A percentile compares a stretch with the other conserved stretches of the same genome.
These are phyloP conservation scores for Termitomyces titanicus DNA, from an alignment of 768 basidiomycete species.

Conservation along the genomic window DNA sequence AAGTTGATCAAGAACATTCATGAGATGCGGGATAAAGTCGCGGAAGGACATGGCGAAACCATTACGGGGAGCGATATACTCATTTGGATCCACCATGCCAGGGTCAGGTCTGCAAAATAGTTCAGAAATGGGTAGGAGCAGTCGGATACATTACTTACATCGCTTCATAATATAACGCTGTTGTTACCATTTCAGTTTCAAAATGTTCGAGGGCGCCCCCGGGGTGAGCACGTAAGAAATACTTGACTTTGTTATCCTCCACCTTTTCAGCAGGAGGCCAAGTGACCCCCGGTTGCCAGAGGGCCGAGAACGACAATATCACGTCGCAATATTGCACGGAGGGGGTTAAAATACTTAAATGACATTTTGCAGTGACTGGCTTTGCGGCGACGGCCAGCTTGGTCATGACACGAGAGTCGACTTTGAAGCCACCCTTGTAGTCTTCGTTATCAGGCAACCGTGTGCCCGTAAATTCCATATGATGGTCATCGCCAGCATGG, in stretches of 20 bases:
- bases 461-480: constrained; percentile 81
- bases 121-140: background rate
- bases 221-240: constrained; percentile 78
- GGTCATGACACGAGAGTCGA: constrained; percentile 74
- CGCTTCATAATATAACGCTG: constrained; percentile 83
- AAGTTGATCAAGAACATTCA: constrained; percentile 79
- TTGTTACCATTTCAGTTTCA: constrained; percentile 75
- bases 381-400: constrained; percentile 75
- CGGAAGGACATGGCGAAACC: constrained; percentile 82
- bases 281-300: constrained; percentile 72
- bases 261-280: constrained; percentile 77
- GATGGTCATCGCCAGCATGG: constrained; percentile 72
- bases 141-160: constrained; percentile 45
- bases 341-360: constrained; percentile 71
- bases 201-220: constrained; percentile 87
- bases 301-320: constrained; percentile 61
- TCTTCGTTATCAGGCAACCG: constrained; percentile 61
- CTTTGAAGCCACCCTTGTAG: constrained; percentile 61
- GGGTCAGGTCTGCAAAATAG: constrained; percentile 63
- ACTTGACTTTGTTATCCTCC: constrained; percentile 72
- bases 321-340: constrained; percentile 79
- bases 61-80: constrained; percentile 78
- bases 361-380: constrained; percentile 72
- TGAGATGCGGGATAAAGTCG: constrained; percentile 78
- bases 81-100: constrained; percentile 69